Conservation (phyloP, 139 green algal species). For the Coelastrella sp. region DNA sequence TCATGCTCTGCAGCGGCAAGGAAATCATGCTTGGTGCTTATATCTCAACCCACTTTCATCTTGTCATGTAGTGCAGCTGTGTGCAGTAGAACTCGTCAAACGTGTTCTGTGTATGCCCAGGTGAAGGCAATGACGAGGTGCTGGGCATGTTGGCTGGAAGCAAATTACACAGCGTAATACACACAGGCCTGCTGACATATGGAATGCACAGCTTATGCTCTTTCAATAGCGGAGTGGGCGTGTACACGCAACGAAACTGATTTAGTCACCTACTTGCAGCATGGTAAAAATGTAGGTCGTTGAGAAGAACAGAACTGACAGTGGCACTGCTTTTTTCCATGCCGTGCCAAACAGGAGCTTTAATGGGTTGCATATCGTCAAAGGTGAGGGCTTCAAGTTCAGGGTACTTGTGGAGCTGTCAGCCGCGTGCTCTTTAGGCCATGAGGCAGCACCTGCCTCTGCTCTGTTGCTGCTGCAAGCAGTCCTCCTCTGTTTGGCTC, state of each 20-base stretch:
- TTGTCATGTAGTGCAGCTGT: neutral
- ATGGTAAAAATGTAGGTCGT: constrained; percentile 30
- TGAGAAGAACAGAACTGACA: constrained; percentile 23
- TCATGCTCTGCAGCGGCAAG: constrained; percentile 7
- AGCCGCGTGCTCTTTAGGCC: neutral
- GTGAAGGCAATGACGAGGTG: too few species aligned
- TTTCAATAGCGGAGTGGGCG: neutral
- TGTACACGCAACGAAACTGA: neutral
- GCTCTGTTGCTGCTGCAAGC: neutral
- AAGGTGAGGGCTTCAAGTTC: neutral
- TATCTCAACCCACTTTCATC: neutral
- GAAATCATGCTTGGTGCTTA: neutral
- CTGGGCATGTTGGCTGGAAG: neutral
- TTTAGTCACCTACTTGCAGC: neutral
- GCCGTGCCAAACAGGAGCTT: constrained; percentile 5
- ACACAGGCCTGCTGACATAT: neutral
- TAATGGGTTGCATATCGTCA: neutral
- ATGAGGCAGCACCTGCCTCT: neutral
- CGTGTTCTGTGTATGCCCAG: neutral
- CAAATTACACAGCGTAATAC: neutral
- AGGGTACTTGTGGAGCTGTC: neutral
- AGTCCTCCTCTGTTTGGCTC: too few species aligned
- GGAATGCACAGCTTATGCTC: neutral
- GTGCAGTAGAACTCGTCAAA: neutral
- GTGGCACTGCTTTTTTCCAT: constrained; percentile 21